Base-by-base conservation (phyloP, 2,329 filamentous ascomycete genomes). In the Epichloe coenophiala region DNA sequence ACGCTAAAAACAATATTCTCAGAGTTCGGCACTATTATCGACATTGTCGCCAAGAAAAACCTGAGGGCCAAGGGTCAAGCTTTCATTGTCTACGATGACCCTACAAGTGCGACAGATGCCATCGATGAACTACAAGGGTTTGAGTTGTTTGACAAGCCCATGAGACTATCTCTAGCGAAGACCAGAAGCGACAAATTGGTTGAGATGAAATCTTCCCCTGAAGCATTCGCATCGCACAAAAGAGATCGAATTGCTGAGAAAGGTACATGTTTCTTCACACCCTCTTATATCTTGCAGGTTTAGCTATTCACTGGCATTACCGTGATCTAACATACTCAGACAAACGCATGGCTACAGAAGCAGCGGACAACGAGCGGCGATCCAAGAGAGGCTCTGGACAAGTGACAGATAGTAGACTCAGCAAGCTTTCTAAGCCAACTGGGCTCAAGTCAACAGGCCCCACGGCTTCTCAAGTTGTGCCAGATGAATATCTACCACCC, bases 401-500 rank as follows among this genome's bases (percentile, higher is more conserved):
- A 9, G 70, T 71, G 15, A 63, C 67, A 15, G 70, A 76, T 17
- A 69, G 63, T 27, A 79, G 84, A 46, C 80, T 84, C 0, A 71
- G 78, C 50, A 91, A 91, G 72, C 75, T 83, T 15, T 76, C 78
- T n/a, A 65, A 63, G 40, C 58, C 63, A 4, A 62, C 64, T 0
- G 87, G 87, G 36, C 79, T 91, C 71, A 94, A 94, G 65, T 80
- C 86, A 5, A 85, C 84, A 1, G 81, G 80, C 52, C 76, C 81
- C 5, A 74, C 80, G 13, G 75, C 81, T 1, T 75, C 83, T 3
- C 76, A 85, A 11, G 84, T 89, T 50, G 83, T 97, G 17, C 89
- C 90, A n/a, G 93, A 97, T 77, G 93, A 98, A 70, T 97, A 95
- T 67, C 79, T 97, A 4, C 91, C 91, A 4, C 91, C 93, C 37